phyloP scores from a whole-genome alignment of 352 stramenopile genomes.

The Phytopythium kandeliae region DNA sequence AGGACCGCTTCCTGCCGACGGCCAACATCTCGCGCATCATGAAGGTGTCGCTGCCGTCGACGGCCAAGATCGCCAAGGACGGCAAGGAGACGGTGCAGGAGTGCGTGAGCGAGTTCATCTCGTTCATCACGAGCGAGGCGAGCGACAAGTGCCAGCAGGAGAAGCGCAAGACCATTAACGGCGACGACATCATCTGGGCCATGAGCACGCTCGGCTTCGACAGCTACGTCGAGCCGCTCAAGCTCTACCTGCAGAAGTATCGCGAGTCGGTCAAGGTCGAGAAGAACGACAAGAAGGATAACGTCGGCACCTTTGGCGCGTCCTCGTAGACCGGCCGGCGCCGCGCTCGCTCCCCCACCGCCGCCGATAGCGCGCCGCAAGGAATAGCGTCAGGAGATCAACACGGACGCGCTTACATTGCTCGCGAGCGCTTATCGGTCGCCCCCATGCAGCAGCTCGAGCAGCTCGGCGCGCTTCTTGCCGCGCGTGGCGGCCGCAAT shows the following conservation, averaged over 20 bases:
- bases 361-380: no score
- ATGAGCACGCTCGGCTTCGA: slow-evolving; percentile 99
- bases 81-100: slow-evolving; percentile 99
- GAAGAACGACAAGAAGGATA: slow-evolving; percentile 91
- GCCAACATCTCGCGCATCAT: slow-evolving; percentile 99
- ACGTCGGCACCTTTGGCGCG: slow-evolving; percentile 78
- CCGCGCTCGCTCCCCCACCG: no score
- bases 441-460: slow-evolving; percentile 26
- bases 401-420: neutral
- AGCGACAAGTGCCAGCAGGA: slow-evolving; percentile 99
- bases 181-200: slow-evolving; percentile 99
- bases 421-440: neutral
- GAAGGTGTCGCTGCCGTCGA: slow-evolving; percentile 97
- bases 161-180: slow-evolving; percentile 99
- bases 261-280: slow-evolving; percentile 91
- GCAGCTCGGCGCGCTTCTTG: slow-evolving; percentile 36
- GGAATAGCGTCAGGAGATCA: no score
- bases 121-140: slow-evolving; percentile 98
- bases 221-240: slow-evolving; percentile 99
- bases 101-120: slow-evolving; percentile 99
- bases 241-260: slow-evolving; percentile 99
- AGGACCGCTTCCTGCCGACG: slow-evolving; percentile 98
- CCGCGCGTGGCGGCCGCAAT: slow-evolving; percentile 26
- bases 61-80: slow-evolving; percentile 99
- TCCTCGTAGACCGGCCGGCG: slow-evolving; percentile 44